Evolutionary conservation across 2,329 filamentous ascomycete genomes (phyloP), one percentile per base, ranked within the genome.

Genomic region (Cercospora sp.): DNA sequence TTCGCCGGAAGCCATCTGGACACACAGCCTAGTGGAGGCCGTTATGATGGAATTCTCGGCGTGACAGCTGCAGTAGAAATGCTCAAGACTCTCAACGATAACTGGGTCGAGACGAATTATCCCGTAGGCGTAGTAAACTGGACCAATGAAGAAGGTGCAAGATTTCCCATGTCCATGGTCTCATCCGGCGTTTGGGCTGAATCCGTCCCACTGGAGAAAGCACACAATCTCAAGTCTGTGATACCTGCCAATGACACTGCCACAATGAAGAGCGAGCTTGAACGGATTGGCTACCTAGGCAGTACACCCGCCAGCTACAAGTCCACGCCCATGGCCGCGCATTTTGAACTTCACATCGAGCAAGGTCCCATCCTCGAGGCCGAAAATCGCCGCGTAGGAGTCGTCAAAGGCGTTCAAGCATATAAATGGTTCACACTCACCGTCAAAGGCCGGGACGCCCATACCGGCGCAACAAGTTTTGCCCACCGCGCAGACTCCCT

Each of bases 321-420:
- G 69, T 81, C 83, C 34, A 87, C 85, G 16, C 90, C 90, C 0
- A 88, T 93, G 80, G 90, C 87, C 0, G 91, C 90, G 0, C 91
- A 94, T 78, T 94, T 94, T 74, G 91, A 94, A 78, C 84, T 95
- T 9, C 92, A 95, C 76, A 94, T 94, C 63, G 92, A 96, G 77
- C 93, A 96, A 77, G 91, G 91, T 0, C 91, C 91, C 0, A 87
- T 92, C 37, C 84, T 96, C 0, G 89, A 94, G 74, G 84, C 84
- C 16, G 83, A 85, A 30, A 80, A 84, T 28, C 85, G 88, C 71
- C 88, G 88, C 64, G 85, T 94, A 62, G 89, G 90, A 24, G 85
- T 91, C 6, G 91, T 94, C 4, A 85, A 86, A 34, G 90, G 90
- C 2, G 90, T 91, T 1, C 91, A 93, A 76, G 89, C 89, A 5